Conservation (phyloP, 176 grass and related monocot species). For the Phoenix dactylifera region DNA sequence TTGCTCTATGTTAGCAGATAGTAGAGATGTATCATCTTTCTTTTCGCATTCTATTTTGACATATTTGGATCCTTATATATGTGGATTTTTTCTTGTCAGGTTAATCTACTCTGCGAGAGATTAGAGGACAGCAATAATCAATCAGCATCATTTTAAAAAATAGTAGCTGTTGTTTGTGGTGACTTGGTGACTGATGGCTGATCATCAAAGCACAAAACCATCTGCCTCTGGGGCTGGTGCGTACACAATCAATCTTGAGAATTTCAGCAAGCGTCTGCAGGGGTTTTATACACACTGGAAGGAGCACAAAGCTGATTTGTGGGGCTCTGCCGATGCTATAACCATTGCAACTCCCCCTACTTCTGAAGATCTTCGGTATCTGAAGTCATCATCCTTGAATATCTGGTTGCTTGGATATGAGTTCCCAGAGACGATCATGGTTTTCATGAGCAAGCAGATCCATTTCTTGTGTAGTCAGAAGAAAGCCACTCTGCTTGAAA, state of each 20-base stretch:
- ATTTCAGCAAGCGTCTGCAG: conserved; percentile 53
- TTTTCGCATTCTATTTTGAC: no score
- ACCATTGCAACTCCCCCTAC: conserved; percentile 60
- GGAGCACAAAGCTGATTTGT: conserved; percentile 45
- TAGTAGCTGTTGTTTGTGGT: no score
- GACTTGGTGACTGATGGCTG: conserved; percentile 24
- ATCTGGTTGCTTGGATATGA: conserved; percentile 88
- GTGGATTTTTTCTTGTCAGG: no score
- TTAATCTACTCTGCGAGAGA: no score
- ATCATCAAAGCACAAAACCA: conserved; percentile 29
- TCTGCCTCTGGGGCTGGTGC: conserved; percentile 17
- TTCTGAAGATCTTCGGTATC: conserved; percentile 71
- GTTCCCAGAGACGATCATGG: conserved; percentile 84
- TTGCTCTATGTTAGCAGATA: no score
- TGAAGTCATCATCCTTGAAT: conserved; percentile 70
- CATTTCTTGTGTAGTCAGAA: conserved; percentile 78
- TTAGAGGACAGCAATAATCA: no score
- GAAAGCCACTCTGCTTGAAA: conserved; percentile 61
- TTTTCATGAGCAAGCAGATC: conserved; percentile 61
- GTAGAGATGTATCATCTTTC: no score
- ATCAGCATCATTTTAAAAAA: no score
- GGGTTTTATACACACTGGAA: conserved; percentile 62
- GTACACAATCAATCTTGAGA: conserved; percentile 55
- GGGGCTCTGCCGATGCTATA: conserved; percentile 62
- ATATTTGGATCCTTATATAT: no score